Conservation (phyloP, 768 basidiomycete species). For the Leccinum ochraceum region DNA sequence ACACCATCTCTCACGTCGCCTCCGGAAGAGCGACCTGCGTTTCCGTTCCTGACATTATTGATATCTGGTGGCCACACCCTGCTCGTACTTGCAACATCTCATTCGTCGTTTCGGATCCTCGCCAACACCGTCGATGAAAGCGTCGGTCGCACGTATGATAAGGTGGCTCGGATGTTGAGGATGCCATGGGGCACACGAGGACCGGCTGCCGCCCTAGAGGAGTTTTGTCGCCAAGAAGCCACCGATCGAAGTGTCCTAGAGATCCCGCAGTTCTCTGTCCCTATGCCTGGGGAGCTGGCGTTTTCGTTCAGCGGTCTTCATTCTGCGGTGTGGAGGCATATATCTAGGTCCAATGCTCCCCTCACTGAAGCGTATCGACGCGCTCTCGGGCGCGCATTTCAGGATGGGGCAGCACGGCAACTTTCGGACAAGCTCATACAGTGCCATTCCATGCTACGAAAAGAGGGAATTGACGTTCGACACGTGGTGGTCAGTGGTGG, state of each 20-base stretch:
- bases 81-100: constrained; percentile 69
- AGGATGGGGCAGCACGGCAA: constrained; percentile 68
- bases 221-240: constrained; percentile 48
- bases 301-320: constrained; percentile 82
- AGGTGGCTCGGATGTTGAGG: constrained; percentile 68
- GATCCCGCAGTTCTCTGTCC: constrained; percentile 33
- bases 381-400: constrained; percentile 70
- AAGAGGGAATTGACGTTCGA: constrained; percentile 46
- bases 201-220: constrained; percentile 81
- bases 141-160: constrained; percentile 83
- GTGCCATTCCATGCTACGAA: constrained; percentile 40
- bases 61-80: constrained; percentile 96
- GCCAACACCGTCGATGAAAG: constrained; percentile 75
- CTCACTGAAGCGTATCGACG: constrained; percentile 30
- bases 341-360: constrained; percentile 41
- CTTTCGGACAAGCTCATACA: constrained; percentile 68
- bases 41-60: constrained; percentile 87
- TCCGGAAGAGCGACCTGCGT: constrained; percentile 46
- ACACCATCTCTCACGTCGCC: constrained; percentile 71
- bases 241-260: constrained; percentile 30
- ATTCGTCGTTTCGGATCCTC: constrained; percentile 61
- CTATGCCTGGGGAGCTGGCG: background rate
- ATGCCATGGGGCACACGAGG: constrained; percentile 65
- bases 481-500: constrained; percentile 88
- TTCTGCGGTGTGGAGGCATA: constrained; percentile 62